Percentiles rank a stretch among this genome's conserved stretches.
These are phyloP conservation scores for Strigomonas culicis DNA, from an alignment of 208 protist species.

Conservation along the genomic window DNA sequence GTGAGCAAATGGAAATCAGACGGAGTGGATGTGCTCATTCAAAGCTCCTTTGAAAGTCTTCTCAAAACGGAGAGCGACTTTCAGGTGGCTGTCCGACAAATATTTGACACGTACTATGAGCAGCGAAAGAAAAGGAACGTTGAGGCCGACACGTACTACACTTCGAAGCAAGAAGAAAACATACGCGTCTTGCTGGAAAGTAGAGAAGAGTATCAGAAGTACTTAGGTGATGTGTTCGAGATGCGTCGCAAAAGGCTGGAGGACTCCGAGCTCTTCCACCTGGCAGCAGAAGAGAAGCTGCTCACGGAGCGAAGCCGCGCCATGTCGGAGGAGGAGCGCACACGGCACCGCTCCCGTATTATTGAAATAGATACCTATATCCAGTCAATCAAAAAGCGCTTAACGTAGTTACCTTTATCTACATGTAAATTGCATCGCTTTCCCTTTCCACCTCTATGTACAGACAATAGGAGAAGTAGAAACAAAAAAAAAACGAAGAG, in stretches of 20 bases:
- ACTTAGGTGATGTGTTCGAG: constrained; percentile 79
- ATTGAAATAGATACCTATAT: constrained; percentile 72
- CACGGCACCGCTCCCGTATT: constrained; percentile 55
- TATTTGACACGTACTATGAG: constrained; percentile 68
- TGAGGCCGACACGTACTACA: constrained; percentile 33
- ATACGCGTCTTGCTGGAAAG: constrained; percentile 56
- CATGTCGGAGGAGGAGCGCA: constrained; percentile 59
- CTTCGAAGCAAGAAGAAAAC: constrained; percentile 30
- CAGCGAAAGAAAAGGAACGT: constrained; percentile 54
- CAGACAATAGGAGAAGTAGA: no score
- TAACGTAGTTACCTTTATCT: not conserved
- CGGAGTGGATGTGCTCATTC: constrained; percentile 67
- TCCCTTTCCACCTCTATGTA: not conserved
- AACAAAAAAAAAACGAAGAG: no score
- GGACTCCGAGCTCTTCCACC: constrained; percentile 66
- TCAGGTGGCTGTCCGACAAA: constrained; percentile 59
- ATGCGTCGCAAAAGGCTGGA: constrained; percentile 69
- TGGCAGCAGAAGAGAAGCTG: constrained; percentile 64
- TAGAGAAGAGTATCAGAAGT: constrained; percentile 77
- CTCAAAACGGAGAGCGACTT: constrained; percentile 77
- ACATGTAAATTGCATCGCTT: not conserved
- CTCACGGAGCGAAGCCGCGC: constrained; percentile 33
- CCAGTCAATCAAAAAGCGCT: constrained; percentile 20
- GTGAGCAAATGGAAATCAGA: constrained; percentile 75
- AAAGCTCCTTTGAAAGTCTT: constrained; percentile 70